phyloP scores from a whole-genome alignment of 352 stramenopile species.

The Thalassiosira livingstoniorum region DNA sequence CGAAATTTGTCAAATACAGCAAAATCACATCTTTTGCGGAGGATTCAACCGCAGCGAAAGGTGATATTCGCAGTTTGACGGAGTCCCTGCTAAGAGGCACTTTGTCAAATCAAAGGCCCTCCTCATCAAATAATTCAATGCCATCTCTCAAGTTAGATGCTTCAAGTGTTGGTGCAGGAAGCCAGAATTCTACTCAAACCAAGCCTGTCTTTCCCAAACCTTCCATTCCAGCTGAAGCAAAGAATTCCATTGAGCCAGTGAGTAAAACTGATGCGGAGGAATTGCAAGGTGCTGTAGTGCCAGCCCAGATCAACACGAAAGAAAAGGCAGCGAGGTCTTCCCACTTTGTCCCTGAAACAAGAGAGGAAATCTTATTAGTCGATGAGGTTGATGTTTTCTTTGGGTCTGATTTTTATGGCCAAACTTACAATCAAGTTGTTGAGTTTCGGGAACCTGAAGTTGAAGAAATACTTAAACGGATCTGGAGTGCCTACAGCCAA shows the following conservation, averaged over 20 bases:
- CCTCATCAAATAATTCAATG: too few species aligned
- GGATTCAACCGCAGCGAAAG: constrained; percentile 71
- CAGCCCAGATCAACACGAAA: too few species aligned
- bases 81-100: constrained; percentile 51
- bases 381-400: constrained; percentile 86
- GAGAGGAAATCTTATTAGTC: constrained; percentile 76
- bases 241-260: too few species aligned
- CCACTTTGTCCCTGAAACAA: constrained; percentile 3
- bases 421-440: constrained; percentile 70
- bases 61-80: constrained; percentile 71
- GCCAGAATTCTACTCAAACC: too few species aligned
- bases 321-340: too few species aligned
- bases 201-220: too few species aligned
- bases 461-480: constrained; percentile 62
- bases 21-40: constrained; percentile 77
- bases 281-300: too few species aligned
- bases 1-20: constrained; percentile 69
- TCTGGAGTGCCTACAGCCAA: constrained; percentile 60
- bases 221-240: too few species aligned
- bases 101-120: background rate
- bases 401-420: constrained; percentile 76
- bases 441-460: constrained; percentile 57
- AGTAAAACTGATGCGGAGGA: too few species aligned
- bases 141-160: too few species aligned
- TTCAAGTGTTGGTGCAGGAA: too few species aligned